A percentile compares a stretch with the other conserved stretches of the same genome.
Conservation (phyloP, 2,329 filamentous ascomycete species). For the Akanthomyces lecanii region DNA sequence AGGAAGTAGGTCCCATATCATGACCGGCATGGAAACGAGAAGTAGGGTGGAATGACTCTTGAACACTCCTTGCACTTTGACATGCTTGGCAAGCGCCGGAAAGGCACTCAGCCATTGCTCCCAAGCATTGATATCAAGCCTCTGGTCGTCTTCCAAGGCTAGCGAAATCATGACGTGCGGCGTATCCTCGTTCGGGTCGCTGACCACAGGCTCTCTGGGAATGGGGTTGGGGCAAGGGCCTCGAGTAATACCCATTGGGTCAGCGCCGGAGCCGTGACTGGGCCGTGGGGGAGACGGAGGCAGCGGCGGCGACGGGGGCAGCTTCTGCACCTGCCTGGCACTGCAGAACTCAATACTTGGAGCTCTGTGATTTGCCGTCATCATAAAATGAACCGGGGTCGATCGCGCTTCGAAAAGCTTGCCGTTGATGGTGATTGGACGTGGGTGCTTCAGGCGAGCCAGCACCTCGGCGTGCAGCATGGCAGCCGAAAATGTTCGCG, state of each 20-base stretch:
- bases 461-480: constrained; percentile 59
- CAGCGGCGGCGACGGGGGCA: constrained; percentile 32
- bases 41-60: constrained; percentile 58
- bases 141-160: constrained; percentile 54
- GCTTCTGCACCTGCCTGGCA: constrained; percentile 24
- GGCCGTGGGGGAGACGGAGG: constrained; percentile 29
- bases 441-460: constrained; percentile 56
- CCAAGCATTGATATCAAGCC: constrained; percentile 55
- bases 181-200: constrained; percentile 49
- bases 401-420: constrained; percentile 54
- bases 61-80: constrained; percentile 58
- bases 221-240: constrained; percentile 21
- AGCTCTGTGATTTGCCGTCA: constrained; percentile 56
- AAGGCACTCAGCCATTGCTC: constrained; percentile 54
- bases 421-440: constrained; percentile 54
- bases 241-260: constrained; percentile 23
- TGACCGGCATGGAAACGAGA: constrained; percentile 54
- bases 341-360: constrained; percentile 53
- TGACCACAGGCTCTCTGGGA: constrained; percentile 15
- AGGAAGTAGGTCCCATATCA: constrained; percentile 56
- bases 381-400: constrained; percentile 60
- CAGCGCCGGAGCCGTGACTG: constrained; percentile 15
- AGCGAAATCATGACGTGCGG: constrained; percentile 60
- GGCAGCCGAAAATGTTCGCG: constrained; percentile 52
- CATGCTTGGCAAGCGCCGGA: constrained; percentile 54